Evolutionary conservation across 2,329 filamentous ascomycete genomes (phyloP).

Genomic region (Neoscytalidium dimidiatum): DNA sequence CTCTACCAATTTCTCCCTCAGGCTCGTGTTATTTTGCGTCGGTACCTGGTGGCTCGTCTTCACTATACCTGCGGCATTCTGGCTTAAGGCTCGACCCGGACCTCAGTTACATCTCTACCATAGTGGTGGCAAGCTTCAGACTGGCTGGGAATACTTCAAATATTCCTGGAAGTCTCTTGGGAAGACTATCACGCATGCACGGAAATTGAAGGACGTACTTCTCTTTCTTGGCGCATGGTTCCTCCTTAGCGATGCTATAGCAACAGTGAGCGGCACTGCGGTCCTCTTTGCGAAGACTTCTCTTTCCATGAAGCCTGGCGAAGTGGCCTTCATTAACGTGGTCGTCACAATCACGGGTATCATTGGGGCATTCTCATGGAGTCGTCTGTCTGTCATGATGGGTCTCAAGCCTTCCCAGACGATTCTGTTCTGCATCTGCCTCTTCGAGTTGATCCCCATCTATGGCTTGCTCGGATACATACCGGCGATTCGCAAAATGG

Average conservation of each 20-base stretch:
- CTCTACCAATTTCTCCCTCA: conserved; percentile 80
- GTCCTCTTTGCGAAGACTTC: conserved; percentile 95
- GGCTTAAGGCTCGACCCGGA: conserved; percentile 84
- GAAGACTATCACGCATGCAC: conserved; percentile 74
- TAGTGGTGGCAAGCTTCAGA: conserved; percentile 35
- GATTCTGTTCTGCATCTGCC: conserved; percentile 83
- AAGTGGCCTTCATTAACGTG: conserved; percentile 88
- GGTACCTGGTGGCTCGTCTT: conserved; percentile 93
- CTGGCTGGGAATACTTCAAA: conserved; percentile 71
- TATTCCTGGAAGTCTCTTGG: conserved; percentile 88
- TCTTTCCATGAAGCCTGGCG: conserved; percentile 84
- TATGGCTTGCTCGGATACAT: conserved; percentile 90
- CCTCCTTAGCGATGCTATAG: conserved; percentile 88
- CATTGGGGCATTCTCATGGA: conserved; percentile 87
- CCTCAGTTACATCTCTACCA: conserved; percentile 59
- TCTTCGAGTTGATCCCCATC: conserved; percentile 90
- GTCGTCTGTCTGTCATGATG: conserved; percentile 70
- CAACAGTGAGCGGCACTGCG: conserved; percentile 90
- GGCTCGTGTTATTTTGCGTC: conserved; percentile 82
- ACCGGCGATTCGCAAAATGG: conserved; percentile 72
- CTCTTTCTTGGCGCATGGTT: conserved; percentile 91
- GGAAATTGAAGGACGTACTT: conserved; percentile 70
- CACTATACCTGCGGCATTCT: conserved; percentile 83
- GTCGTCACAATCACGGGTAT: conserved; percentile 85
- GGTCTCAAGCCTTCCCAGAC: conserved; percentile 78